Evolutionary conservation across 306 rosid species (phyloP).

Genomic region (Lagenaria siceraria): DNA sequence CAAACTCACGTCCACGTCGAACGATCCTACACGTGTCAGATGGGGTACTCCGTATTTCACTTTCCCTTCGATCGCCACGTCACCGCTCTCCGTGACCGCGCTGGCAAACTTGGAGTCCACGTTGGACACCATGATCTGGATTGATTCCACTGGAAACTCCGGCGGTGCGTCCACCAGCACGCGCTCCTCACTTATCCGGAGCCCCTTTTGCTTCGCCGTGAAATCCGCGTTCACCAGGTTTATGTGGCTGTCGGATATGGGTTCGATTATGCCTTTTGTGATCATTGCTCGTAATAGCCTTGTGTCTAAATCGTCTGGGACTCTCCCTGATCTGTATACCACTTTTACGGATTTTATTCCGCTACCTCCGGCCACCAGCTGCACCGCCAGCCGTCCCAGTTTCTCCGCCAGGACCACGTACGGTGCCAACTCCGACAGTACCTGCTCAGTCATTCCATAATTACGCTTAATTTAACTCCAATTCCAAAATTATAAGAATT

Average conservation of each 20-base stretch:
- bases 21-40: constrained; percentile 50
- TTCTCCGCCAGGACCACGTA: constrained; percentile 69
- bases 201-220: constrained; percentile 71
- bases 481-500: too few species aligned
- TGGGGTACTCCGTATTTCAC: constrained; percentile 70
- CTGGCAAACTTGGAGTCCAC: constrained; percentile 74
- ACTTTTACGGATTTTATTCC: constrained; percentile 59
- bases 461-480: background rate
- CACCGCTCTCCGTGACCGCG: constrained; percentile 39
- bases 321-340: constrained; percentile 43
- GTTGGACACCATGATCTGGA: constrained; percentile 44
- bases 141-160: constrained; percentile 56
- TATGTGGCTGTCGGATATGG: constrained; percentile 54
- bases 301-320: constrained; percentile 71
- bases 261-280: constrained; percentile 77
- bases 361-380: constrained; percentile 58
- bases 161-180: constrained; percentile 38
- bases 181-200: constrained; percentile 67
- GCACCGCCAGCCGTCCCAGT: constrained; percentile 65
- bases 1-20: constrained; percentile 72
- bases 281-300: constrained; percentile 90
- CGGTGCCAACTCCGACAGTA: constrained; percentile 63
- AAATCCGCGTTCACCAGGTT: constrained; percentile 85
- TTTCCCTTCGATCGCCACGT: constrained; percentile 67
- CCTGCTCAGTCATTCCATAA: constrained; percentile 20